Base-by-base conservation (phyloP, 495 filamentous ascomycete genomes). In the Pseudomonodictys pantanalensis region DNA sequence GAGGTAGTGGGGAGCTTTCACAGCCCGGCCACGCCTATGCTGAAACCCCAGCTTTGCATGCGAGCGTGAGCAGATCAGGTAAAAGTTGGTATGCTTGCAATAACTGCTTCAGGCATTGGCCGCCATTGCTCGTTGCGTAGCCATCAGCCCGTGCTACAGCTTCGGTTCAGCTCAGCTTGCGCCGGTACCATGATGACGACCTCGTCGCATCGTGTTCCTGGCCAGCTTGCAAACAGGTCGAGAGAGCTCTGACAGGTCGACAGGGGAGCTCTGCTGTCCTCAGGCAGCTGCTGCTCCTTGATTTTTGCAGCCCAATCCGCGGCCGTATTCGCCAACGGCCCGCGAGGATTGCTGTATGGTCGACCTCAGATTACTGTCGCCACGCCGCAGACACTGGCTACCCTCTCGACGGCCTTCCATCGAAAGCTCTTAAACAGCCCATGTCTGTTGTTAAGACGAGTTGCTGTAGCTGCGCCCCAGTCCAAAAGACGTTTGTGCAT, bases 271-370 rank as follows among this genome's bases (percentile, higher is more conserved):
- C 56, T 11, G 35, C 22, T 17, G 25, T 22, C 26, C 24, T 10
- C 43, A 35, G 44, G 45, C 52, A 48, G 58, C 58, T 33, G 32
- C 25, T 28, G 45, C 45, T 48, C 12, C 8, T 17, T 52, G 35
- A 60, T 60, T 60, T 23, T 39, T 47, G 45, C 20, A 28, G 28
- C 49, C 33, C n/a, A 18, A 23, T 17, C 38, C 32, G 25, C 58
- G 32, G 49, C 58, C 50, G 58, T 32, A 18, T 52, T 43, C 46
- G 39, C 47, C 57, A 49, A 39, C 15, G 12, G 28, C 22, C 47
- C 24, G 24, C 10, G 22, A 33, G 7, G 7, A 6, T 8, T 23
- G 28, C 32, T 18, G n/a, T n/a, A 18, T 3, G 28, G 48, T 6
- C 18, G 29, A 18, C 23, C 18, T 23, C 5, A n/a, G 24, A 56